phyloP scores from a whole-genome alignment of 1,139 yeast species.

The Debaryomycetaceae sp. region DNA sequence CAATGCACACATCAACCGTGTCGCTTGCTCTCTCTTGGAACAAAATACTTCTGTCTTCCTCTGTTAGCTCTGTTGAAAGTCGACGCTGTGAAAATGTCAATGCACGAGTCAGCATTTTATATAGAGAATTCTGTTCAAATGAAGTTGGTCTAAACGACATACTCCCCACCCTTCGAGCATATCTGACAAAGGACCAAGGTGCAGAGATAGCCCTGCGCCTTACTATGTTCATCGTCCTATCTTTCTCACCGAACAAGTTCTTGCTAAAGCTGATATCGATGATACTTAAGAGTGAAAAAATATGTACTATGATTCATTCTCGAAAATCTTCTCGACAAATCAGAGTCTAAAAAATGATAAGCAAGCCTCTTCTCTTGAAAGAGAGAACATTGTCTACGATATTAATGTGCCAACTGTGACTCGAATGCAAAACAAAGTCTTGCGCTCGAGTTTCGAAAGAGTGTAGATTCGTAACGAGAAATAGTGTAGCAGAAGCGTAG shows the following conservation, averaged over 20 bases:
- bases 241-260: background rate
- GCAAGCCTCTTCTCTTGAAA: background rate
- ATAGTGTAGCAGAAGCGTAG: no score
- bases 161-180: background rate
- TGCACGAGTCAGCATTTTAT: background rate
- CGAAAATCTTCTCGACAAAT: slow-evolving; percentile 1
- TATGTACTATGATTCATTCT: background rate
- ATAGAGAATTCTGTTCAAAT: background rate
- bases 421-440: no score
- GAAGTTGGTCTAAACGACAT: background rate
- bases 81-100: slow-evolving; percentile 1
- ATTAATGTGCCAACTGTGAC: no score
- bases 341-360: background rate
- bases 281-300: background rate
- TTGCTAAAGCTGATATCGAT: background rate
- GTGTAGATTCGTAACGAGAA: no score
- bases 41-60: slow-evolving; percentile 44
- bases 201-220: background rate
- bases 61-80: slow-evolving; percentile 11
- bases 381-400: no score
- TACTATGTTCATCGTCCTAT: background rate
- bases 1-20: slow-evolving; percentile 87
- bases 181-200: background rate
- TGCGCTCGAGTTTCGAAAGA: no score
- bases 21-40: slow-evolving; percentile 73